Evolutionary conservation across 1,284 basidiomycete species (phyloP), one percentile per base, ranked within the genome.

Genomic region (Ceratobasidium sp.): DNA sequence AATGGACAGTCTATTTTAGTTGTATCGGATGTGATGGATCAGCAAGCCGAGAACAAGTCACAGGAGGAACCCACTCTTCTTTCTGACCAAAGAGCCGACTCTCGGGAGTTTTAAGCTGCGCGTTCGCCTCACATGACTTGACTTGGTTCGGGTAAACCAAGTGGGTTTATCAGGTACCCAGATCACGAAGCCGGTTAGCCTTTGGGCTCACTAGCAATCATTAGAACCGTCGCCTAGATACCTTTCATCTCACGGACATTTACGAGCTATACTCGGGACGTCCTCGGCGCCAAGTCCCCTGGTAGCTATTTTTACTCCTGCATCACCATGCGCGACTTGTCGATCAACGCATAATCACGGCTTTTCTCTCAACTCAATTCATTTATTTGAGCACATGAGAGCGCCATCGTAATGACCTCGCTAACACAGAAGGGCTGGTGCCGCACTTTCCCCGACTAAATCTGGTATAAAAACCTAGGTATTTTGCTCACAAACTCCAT

Each of bases 1-100:
- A 73, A 73, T 73, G 71, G 71, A 73, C 71, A 73, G n/a, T 41
- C 39, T 73, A 51, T 72, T 72, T 54, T 37, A 1, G 37, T 34
- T 73, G 65, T 53, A 65, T 24, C 16, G 11, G 11, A 24, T 24
- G 14, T 64, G 27, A 46, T 34, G 37, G n/a, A 37, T 59, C 29
- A 34, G 48, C 48, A 49, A 22, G 19, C 8, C 4, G n/a, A 49
- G n/a, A 49, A 7, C 48, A 49, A n/a, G 48, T 19, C 41, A 43
- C 41, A 43, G 34, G 34, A 34, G 34, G 34, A 34, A 34, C 4
- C 34, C 31, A 39, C 34, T 39, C 56, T 59, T 59, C 31, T 39
- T n/a, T 29, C n/a, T 59, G 56, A 59, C 56, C 56, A 59, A 27
- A 39, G 19, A 14, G 37, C 31, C 34, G 29, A 29, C 56, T 19